Percentiles rank a stretch among this genome's conserved stretches.
These are phyloP conservation scores for Coelastrella sp. DNA, from an alignment of 139 green algal genomes.

Conservation along the genomic window DNA sequence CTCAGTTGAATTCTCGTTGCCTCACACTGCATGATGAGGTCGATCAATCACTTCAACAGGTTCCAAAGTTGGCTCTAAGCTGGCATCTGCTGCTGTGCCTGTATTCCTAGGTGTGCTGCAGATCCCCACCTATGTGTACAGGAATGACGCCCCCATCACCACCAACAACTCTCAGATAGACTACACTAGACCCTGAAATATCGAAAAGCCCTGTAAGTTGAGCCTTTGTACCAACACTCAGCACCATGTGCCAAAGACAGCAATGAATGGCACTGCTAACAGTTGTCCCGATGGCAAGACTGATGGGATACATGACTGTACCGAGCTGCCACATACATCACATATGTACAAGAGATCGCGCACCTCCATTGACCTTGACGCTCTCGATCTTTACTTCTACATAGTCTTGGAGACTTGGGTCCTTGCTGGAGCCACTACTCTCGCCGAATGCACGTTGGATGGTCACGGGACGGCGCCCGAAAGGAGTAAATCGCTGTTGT, in stretches of 20 bases:
- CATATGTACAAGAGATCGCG: neutral
- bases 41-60: no score
- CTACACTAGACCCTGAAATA: slow-evolving; percentile 17
- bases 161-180: slow-evolving; percentile 56
- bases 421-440: neutral
- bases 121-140: slow-evolving; percentile 52
- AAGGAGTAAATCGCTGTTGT: neutral
- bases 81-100: no score
- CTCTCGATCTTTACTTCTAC: slow-evolving; percentile 50
- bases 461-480: neutral
- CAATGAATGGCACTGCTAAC: neutral
- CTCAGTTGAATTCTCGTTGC: no score
- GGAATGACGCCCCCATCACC: slow-evolving; percentile 41
- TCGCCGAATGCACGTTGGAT: neutral
- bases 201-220: neutral
- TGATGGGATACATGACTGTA: neutral
- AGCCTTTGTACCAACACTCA: no score
- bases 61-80: no score
- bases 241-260: neutral
- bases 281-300: no score
- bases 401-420: neutral
- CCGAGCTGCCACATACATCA: neutral
- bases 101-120: no score
- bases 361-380: slow-evolving; percentile 45
- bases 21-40: no score